Percentiles rank a stretch among this genome's conserved stretches.
Evolutionary conservation across 2,329 filamentous ascomycete genomes (phyloP).

Genomic region (Macrophomina tecta): DNA sequence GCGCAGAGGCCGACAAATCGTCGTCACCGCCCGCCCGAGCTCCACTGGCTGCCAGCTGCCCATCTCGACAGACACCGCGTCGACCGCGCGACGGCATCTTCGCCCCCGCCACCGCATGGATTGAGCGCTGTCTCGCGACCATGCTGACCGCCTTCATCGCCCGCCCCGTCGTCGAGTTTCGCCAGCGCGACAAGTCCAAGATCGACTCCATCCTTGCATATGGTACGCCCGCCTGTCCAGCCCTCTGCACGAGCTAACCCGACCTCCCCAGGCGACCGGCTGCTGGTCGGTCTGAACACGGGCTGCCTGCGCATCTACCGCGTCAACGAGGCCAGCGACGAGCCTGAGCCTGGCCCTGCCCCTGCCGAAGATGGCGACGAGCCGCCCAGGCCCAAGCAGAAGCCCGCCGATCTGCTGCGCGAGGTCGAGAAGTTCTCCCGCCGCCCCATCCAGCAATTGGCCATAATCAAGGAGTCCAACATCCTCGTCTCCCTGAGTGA

Average conservation of each 20-base stretch:
- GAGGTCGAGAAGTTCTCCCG: constrained; percentile 95
- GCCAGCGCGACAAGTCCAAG: constrained; percentile 91
- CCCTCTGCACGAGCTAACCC: constrained; percentile 28
- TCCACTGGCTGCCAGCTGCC: background rate
- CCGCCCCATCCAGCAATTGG: constrained; percentile 88
- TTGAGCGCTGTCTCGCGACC: constrained; percentile 26
- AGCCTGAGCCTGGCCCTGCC: constrained; percentile 47
- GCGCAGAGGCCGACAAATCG: background rate
- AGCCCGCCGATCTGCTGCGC: constrained; percentile 79
- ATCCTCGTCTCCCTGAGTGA: constrained; percentile 90
- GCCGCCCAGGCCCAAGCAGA: constrained; percentile 44
- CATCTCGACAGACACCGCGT: background rate
- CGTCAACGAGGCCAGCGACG: constrained; percentile 71
- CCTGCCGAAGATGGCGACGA: constrained; percentile 46
- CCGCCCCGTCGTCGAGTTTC: constrained; percentile 95
- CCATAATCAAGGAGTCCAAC: constrained; percentile 93
- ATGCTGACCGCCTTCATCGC: constrained; percentile 99
- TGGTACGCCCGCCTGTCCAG: constrained; percentile 57
- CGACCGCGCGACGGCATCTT: constrained; percentile 1
- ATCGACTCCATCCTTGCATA: constrained; percentile 96
- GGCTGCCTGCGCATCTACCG: constrained; percentile 90
- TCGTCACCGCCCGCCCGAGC: constrained; percentile 22
- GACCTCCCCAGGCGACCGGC: constrained; percentile 71
- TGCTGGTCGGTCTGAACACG: constrained; percentile 90
- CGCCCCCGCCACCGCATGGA: constrained; percentile 5